Conservation (phyloP, 2,329 filamentous ascomycete species). For the Xylariaceae sp. region DNA sequence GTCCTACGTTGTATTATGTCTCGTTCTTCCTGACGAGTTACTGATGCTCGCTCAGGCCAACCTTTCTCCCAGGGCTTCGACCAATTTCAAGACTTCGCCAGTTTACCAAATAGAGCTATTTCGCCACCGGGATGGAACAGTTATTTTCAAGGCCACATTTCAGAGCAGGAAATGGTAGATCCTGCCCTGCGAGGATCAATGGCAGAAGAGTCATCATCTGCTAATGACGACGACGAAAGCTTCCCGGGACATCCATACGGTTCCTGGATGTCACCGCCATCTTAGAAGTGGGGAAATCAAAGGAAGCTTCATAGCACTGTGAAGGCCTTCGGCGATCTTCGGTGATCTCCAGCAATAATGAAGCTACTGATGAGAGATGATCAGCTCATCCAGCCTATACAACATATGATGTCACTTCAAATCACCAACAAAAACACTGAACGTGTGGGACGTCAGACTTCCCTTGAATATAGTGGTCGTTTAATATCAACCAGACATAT, state of each 20-base stretch:
- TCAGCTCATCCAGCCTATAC: slow-evolving; percentile 2
- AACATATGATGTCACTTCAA: neutral
- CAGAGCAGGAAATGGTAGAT: slow-evolving; percentile 36
- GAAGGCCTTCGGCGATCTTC: slow-evolving; percentile 9
- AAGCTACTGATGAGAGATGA: slow-evolving; percentile 5
- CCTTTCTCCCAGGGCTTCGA: slow-evolving; percentile 29
- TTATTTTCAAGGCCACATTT: slow-evolving; percentile 29
- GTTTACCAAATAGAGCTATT: slow-evolving; percentile 25
- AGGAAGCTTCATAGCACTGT: slow-evolving; percentile 1
- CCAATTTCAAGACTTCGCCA: slow-evolving; percentile 30
- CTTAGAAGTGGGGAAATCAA: slow-evolving; percentile 36
- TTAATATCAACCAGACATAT: slow-evolving; percentile 15
- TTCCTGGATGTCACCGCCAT: slow-evolving; percentile 31
- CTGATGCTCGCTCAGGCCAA: slow-evolving; percentile 34
- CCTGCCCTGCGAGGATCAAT: slow-evolving; percentile 33
- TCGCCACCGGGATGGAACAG: slow-evolving; percentile 31
- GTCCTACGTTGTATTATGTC: slow-evolving; percentile 8
- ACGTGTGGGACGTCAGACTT: slow-evolving; percentile 2
- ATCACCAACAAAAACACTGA: neutral
- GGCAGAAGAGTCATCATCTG: slow-evolving; percentile 30
- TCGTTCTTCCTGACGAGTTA: slow-evolving; percentile 1
- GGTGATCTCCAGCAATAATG: slow-evolving; percentile 1
- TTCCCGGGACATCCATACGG: slow-evolving; percentile 31
- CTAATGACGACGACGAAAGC: slow-evolving; percentile 27
- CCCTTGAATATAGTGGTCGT: slow-evolving; percentile 11